phyloP scores from a whole-genome alignment of 2,329 filamentous ascomycete genomes.

The Pestalotiopsis sp. region DNA sequence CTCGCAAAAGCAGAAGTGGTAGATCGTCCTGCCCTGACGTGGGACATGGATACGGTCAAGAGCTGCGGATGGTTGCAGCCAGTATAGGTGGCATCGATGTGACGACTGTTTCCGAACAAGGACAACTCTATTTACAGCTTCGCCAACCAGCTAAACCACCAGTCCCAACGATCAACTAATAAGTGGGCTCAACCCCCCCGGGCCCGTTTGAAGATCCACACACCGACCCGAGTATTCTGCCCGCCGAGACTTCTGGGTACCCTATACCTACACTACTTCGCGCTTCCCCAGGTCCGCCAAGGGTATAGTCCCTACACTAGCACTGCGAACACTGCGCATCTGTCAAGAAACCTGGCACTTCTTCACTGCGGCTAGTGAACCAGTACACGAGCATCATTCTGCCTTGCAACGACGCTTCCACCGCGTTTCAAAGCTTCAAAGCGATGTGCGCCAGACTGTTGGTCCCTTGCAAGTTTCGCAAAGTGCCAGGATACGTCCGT shows the following conservation, averaged over 20 bases:
- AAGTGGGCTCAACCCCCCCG: not conserved
- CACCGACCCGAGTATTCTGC: not conserved
- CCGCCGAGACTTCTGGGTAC: not conserved
- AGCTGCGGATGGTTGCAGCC: not conserved
- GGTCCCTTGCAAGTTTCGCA: slow-evolving; percentile 4
- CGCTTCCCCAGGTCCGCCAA: not conserved
- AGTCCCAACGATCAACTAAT: not conserved
- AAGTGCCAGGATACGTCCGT: not conserved
- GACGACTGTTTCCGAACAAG: not conserved
- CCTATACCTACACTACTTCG: not conserved
- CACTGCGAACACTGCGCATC: not conserved
- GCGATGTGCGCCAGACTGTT: not conserved
- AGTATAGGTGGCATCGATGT: not conserved
- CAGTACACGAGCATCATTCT: not conserved
- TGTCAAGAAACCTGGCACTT: not conserved
- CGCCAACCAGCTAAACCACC: not conserved
- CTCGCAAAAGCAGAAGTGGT: too few relatives aligned
- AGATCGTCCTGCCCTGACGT: too few relatives aligned
- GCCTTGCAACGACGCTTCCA: not conserved
- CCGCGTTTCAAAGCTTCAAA: slow-evolving; percentile 1
- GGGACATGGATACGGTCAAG: not conserved
- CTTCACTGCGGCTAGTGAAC: not conserved
- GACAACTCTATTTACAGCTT: not conserved
- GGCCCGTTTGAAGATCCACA: not conserved
- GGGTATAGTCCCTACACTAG: not conserved